Base-by-base conservation (phyloP, 2,329 filamentous ascomycete genomes). In the Colletotrichum sp. region DNA sequence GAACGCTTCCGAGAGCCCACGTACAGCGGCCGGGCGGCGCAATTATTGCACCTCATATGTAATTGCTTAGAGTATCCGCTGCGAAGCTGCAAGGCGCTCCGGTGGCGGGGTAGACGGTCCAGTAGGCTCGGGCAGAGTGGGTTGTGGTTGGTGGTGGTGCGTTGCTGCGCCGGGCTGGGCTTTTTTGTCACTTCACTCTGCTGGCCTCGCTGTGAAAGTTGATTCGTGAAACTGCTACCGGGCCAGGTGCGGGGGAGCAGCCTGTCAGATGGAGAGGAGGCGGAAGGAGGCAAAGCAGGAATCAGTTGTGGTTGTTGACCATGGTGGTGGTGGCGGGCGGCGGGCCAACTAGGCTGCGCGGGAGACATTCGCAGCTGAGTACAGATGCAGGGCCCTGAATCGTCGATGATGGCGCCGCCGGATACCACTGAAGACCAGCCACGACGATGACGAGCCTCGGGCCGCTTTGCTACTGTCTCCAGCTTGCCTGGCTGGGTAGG, bases 101-200 rank as follows among this genome's bases (percentile, higher is more conserved):
- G 70, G 56, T 73, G 73, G 73, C 56, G 70, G 73, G 70, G 69
- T 65, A 67, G 65, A 60, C 62, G 28, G 68, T 30, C 72, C 61
- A 74, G 34, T 66, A 24, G 60, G 69, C 60, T 60, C 6, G 64
- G 66, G 30, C 32, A 58, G 30, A 70, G 65, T 48, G 38, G 43
- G 34, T 48, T 65, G 38, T 73, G 70, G 38, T 75, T 72, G 73
- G 56, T 68, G 36, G 62, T 73, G 64, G 38, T 52, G 21, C 34
- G 30, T 66, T 74, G 67, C 71, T 74, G 71, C 36, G 67, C 60
- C 66, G 32, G 66, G 66, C 71, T 66, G 66, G 71, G 66, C 56
- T 60, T 61, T 72, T 43, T 36, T 16, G 64, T 75, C 64, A 34
- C 55, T 62, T 65, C 64, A 64, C 43, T 36, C 32, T 55, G 16